Conservation (phyloP, 2,329 filamentous ascomycete genomes). For the Exophiala xenobiotica region DNA sequence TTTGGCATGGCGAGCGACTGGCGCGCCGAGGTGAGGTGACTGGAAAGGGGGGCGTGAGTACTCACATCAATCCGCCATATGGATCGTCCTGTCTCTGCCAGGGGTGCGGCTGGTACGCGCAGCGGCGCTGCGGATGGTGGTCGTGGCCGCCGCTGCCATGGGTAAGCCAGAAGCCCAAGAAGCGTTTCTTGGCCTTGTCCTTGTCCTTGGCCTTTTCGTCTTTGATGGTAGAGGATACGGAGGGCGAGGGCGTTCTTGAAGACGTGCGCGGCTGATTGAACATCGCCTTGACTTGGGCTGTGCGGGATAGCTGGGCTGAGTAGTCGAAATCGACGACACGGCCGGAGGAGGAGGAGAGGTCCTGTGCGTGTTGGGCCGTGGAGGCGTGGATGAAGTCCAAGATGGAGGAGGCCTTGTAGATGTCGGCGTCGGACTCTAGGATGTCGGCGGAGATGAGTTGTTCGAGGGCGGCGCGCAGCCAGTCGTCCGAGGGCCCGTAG, state of each 20-base stretch:
- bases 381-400: conserved; percentile 16
- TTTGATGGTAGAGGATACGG: neutral
- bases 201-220: neutral
- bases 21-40: too few relatives aligned
- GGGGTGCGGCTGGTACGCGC: neutral
- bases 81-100: conserved; percentile 23
- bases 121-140: neutral
- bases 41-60: neutral
- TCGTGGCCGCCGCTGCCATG: neutral
- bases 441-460: conserved; percentile 9
- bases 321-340: conserved; percentile 23
- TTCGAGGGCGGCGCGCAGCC: conserved; percentile 21
- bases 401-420: conserved; percentile 13
- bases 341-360: neutral
- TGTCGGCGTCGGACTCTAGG: conserved; percentile 9
- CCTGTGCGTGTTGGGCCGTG: neutral
- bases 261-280: conserved; percentile 6
- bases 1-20: too few relatives aligned
- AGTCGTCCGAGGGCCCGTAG: conserved; percentile 23
- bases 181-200: neutral
- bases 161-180: conserved; percentile 2
- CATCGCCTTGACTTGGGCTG: conserved; percentile 18
- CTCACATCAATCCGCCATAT: conserved; percentile 23
- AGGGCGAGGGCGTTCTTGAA: neutral
- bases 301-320: conserved; percentile 8